Evolutionary conservation across 371 early-diverging fungal genomes (phyloP), one percentile per base, ranked within the genome.

Genomic region (Mycotypha africana): DNA sequence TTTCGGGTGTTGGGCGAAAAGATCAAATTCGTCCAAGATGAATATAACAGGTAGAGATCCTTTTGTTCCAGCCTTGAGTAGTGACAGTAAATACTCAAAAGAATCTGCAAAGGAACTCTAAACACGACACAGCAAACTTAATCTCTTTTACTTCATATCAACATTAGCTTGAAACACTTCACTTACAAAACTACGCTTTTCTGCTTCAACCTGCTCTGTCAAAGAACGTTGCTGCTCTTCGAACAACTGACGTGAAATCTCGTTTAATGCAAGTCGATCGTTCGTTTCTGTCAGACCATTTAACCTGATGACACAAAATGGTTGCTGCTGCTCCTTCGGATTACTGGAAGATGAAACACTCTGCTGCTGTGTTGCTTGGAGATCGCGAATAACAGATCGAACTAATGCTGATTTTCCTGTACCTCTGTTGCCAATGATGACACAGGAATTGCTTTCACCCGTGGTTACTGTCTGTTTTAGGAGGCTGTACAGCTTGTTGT

Each of bases 21-120:
- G 58, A 54, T 93, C 94, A 51, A 97, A 88, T 52, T 92, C 92
- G 28, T 97, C 95, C 31, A 97, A 61, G 12, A 92, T 71, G 57
- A 96, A 88, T 19, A 97, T 59, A 15, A 93, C 71, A 0, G 90
- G 89, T 23, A 77, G 51, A 2, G 76, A 78, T 0, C 70, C 62
- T 36, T 61, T 73, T 5, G 74, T 73, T 16, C 81, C 81, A 19
- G 68, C 52, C 42, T 78, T 74, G n/a, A 90, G 62, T 14, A 84
- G 62, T 0, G 79, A 67, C 12, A 89, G 50, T 17, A 89, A 51
- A 50, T 74, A 83, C 14, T 69, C 65, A 31, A 88, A 66, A 2
- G 82, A 76, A 33, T 85, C 87, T 25, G 86, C 72, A 65, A 85
- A 86, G 2, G 85, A 62, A 9, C 67, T 53, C 81, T 81, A 54